Evolutionary conservation across 495 filamentous ascomycete genomes (phyloP).

Genomic region (Penicillium alfredii): DNA sequence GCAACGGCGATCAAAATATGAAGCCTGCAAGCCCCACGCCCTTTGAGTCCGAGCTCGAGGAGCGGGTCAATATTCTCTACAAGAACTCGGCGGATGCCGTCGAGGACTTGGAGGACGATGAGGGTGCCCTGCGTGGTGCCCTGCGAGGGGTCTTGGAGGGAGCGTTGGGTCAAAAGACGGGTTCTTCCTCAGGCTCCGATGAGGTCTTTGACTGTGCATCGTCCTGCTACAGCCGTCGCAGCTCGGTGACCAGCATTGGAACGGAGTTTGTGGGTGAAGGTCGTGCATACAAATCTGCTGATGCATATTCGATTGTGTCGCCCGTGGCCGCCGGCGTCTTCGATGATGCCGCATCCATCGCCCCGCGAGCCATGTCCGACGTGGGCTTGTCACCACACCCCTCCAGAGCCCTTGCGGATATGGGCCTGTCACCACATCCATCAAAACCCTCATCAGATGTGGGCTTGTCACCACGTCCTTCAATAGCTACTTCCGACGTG

Average conservation of each 20-base stretch:
- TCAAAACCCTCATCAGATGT: too few relatives aligned
- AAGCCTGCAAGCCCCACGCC: conserved; percentile 5
- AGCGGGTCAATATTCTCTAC: conserved; percentile 17
- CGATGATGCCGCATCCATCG: conserved; percentile 24
- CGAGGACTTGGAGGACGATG: background rate
- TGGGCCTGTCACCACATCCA: too few relatives aligned
- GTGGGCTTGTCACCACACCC: background rate
- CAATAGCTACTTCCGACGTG: background rate
- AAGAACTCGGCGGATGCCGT: conserved; percentile 1
- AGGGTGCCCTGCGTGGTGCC: background rate
- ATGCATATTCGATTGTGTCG: conserved; percentile 32
- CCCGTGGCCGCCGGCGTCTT: conserved; percentile 40
- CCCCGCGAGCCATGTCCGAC: conserved; percentile 1
- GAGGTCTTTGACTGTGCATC: conserved; percentile 24
- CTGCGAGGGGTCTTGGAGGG: background rate
- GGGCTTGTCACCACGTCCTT: too few relatives aligned
- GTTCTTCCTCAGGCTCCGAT: conserved; percentile 19
- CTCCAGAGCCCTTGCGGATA: too few relatives aligned
- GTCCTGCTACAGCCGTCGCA: conserved; percentile 34
- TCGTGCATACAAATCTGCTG: conserved; percentile 14
- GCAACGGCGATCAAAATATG: conserved; percentile 5
- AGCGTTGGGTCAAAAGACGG: conserved; percentile 1
- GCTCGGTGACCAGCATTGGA: conserved; percentile 27
- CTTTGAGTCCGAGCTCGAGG: conserved; percentile 15
- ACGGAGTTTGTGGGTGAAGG: conserved; percentile 10